Base-by-base conservation (phyloP, 2,329 filamentous ascomycete genomes). In the Elsinoe perseae region DNA sequence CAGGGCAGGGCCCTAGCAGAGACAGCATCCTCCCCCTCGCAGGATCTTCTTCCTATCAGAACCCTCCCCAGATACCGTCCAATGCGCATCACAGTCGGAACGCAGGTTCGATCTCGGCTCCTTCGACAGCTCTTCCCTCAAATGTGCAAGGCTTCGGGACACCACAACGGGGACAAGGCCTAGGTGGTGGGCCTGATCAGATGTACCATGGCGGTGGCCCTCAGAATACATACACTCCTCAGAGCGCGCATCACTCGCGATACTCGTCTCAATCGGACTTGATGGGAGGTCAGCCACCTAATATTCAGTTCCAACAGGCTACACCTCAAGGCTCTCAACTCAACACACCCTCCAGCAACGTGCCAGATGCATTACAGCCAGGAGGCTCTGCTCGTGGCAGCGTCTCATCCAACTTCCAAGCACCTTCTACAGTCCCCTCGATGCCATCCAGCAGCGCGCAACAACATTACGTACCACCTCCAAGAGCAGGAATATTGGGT, bases 401-500 rank as follows among this genome's bases (percentile, higher is more conserved):
- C 23, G 16, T 20, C 12, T 27, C 36, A 12, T 56, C 53, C 18
- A 44, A 80, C 82, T 61, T 80, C 80, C 25, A 72, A 82, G 62
- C 76, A 77, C 56, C 76, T 76, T 61, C 64, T 74, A 48, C 72
- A 73, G 43, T 73, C 73, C 44, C 57, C 54, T 60, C 69, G 70
- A 62, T 68, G 75, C 58, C 67, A 69, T 48, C 38, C 62, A 71
- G 75, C 52, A 84, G 76, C 64, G 71, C 77, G 59, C 77, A 81
- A 64, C 53, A 56, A 25, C 81, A 83, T 59, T 84, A 83, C 66
- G 76, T 79, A 43, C 62, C 82, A 23, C 82, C 85, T 42, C 81
- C 83, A 50, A 84, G 86, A 67, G 81, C 85, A 20, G 79, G 83
- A 56, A 80, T 79, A 42, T 75, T 87, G 65, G 82, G 74, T 69